phyloP scores from a whole-genome alignment of 352 stramenopile genomes.

The Sclerospora graminicola region DNA sequence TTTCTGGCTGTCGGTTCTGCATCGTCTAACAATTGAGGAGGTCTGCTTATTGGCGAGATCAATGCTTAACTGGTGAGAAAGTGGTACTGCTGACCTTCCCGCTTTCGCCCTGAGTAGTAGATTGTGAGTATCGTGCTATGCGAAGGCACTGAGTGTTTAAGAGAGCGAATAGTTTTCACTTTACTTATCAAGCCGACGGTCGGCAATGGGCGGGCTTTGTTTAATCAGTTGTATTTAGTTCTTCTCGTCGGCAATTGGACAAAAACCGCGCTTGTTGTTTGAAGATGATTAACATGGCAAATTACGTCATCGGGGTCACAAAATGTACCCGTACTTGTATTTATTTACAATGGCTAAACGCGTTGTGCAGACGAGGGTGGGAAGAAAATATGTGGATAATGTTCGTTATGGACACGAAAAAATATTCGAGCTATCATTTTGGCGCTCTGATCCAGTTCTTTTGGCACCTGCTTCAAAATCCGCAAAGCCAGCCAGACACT shows the following conservation, averaged over 20 bases:
- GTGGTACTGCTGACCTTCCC: background rate
- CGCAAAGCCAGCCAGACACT: too few relatives aligned
- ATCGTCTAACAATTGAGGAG: conserved; percentile 1
- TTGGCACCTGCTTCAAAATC: too few relatives aligned
- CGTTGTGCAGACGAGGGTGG: too few relatives aligned
- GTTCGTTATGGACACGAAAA: too few relatives aligned
- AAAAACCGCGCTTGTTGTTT: conserved; percentile 12
- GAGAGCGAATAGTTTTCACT: conserved; percentile 5
- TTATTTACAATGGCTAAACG: background rate
- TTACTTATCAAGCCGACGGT: background rate
- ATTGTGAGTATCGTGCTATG: background rate
- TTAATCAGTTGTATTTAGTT: conserved; percentile 6
- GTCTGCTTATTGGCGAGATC: too few relatives aligned
- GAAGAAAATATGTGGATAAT: background rate
- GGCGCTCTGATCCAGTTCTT: too few relatives aligned
- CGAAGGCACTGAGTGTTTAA: too few relatives aligned
- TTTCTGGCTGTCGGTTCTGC: conserved; percentile 9
- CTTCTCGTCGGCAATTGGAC: conserved; percentile 15
- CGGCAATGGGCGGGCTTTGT: conserved; percentile 3
- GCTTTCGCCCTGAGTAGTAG: background rate
- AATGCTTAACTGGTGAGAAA: background rate
- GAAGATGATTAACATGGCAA: conserved; percentile 2
- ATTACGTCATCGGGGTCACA: too few relatives aligned
- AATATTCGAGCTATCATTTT: too few relatives aligned
- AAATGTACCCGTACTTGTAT: too few relatives aligned